Conservation (phyloP, 2,329 filamentous ascomycete genomes). For the Monosporascus cannonballus region DNA sequence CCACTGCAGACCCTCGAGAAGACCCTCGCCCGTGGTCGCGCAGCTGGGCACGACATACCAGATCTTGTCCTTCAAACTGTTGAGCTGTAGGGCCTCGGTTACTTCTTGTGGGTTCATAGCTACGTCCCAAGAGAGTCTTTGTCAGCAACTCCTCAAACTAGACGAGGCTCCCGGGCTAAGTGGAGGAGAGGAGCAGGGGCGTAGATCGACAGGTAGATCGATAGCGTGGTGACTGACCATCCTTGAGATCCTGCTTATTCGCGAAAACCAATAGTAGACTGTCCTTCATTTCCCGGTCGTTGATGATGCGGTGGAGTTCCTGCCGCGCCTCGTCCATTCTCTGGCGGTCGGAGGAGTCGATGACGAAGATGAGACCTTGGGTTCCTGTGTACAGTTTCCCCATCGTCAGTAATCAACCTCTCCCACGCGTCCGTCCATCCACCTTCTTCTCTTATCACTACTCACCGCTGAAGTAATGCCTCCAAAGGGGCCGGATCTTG, state of each 20-base stretch:
- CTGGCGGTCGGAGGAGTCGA: conserved; percentile 87
- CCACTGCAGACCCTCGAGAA: conserved; percentile 78
- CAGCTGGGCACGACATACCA: conserved; percentile 83
- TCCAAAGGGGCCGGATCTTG: conserved; percentile 96
- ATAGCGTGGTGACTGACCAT: conserved; percentile 47
- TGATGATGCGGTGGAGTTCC: conserved; percentile 94
- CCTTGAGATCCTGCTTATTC: conserved; percentile 95
- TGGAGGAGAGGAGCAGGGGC: too few species aligned
- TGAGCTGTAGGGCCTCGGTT: conserved; percentile 69
- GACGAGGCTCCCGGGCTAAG: too few species aligned
- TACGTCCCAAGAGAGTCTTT: conserved; percentile 26
- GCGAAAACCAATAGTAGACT: conserved; percentile 91
- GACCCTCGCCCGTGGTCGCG: conserved; percentile 73
- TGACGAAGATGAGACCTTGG: conserved; percentile 96
- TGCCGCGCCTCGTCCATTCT: conserved; percentile 90
- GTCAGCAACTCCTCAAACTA: neutral
- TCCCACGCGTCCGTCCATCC: neutral
- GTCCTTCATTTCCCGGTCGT: conserved; percentile 96
- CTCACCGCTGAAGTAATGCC: conserved; percentile 88
- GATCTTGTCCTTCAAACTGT: conserved; percentile 73
- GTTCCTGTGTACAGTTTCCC: conserved; percentile 55
- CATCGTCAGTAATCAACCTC: neutral
- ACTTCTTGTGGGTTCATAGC: conserved; percentile 77
- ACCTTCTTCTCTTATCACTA: conserved; percentile 3
- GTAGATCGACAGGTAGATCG: neutral